Conservation (phyloP, 2,329 filamentous ascomycete species). For the Nemania sp. region DNA sequence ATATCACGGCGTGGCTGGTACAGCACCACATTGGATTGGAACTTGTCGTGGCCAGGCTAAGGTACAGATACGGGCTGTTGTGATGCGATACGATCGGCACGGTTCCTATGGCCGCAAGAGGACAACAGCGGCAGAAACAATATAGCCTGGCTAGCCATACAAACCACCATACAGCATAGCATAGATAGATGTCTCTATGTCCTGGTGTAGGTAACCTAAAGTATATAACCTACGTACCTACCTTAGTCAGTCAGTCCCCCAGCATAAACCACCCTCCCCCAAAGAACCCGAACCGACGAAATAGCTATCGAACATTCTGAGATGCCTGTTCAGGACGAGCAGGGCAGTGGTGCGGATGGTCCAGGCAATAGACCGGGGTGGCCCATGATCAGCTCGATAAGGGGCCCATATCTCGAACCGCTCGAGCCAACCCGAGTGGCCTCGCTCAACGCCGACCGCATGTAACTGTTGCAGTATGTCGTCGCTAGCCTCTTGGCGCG, state of each 20-base stretch:
- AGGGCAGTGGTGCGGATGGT: slow-evolving; percentile 1
- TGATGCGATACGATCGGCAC: slow-evolving; percentile 14
- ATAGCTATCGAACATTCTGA: slow-evolving; percentile 10
- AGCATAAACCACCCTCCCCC: background rate
- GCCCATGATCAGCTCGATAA: slow-evolving; percentile 8
- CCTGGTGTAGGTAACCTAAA: background rate
- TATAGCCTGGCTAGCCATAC: no score
- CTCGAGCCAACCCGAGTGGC: slow-evolving; percentile 4
- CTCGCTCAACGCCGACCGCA: slow-evolving; percentile 4
- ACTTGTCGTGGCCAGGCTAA: background rate
- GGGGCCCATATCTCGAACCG: slow-evolving; percentile 11
- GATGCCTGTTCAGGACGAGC: slow-evolving; percentile 25
- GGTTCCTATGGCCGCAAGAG: slow-evolving; percentile 18
- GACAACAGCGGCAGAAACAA: background rate
- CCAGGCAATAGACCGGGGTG: background rate
- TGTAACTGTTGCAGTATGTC: slow-evolving; percentile 13
- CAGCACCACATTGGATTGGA: background rate
- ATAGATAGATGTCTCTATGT: no score
- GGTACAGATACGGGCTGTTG: background rate
- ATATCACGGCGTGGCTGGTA: background rate
- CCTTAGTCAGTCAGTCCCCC: background rate
- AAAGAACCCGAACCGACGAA: background rate
- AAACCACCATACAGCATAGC: no score
- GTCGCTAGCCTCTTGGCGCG: slow-evolving; percentile 15
- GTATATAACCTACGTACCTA: no score